Evolutionary conservation across 345 rosid species (phyloP).

Genomic region (Eucalyptus camaldulensis): DNA sequence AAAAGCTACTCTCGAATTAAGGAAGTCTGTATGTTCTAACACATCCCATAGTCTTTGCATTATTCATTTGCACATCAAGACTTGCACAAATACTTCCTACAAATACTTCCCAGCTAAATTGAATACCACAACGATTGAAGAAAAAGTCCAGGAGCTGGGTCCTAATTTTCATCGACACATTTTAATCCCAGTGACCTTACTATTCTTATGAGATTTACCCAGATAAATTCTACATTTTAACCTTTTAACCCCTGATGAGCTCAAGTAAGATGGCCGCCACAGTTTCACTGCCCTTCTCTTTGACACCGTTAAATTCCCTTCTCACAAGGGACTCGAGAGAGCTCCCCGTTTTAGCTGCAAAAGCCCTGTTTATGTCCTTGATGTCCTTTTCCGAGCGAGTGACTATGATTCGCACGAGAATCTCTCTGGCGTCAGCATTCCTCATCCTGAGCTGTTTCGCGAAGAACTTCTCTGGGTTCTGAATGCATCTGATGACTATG

Average conservation of each 20-base stretch:
- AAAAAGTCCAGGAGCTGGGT: not conserved
- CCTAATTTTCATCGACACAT: not conserved
- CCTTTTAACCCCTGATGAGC: not conserved
- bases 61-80: not conserved
- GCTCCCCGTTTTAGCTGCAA: constrained; percentile 4
- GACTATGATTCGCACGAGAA: not conserved
- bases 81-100: not conserved
- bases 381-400: not conserved
- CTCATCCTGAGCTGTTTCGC: constrained; percentile 12
- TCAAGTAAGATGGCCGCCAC: not conserved
- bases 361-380: constrained; percentile 7
- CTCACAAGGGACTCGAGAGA: not conserved
- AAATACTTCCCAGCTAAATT: not conserved
- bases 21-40: not conserved
- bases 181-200: not conserved
- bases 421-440: constrained; percentile 6
- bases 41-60: not conserved
- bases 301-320: not conserved
- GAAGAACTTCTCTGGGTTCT: constrained; percentile 6
- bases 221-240: not conserved
- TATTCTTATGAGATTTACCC: not conserved
- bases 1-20: not conserved
- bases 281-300: not conserved
- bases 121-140: not conserved
- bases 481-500: constrained; percentile 3